Evolutionary conservation across 805 yeast genomes (phyloP).

Genomic region (Kockiozyma suomiensis): DNA sequence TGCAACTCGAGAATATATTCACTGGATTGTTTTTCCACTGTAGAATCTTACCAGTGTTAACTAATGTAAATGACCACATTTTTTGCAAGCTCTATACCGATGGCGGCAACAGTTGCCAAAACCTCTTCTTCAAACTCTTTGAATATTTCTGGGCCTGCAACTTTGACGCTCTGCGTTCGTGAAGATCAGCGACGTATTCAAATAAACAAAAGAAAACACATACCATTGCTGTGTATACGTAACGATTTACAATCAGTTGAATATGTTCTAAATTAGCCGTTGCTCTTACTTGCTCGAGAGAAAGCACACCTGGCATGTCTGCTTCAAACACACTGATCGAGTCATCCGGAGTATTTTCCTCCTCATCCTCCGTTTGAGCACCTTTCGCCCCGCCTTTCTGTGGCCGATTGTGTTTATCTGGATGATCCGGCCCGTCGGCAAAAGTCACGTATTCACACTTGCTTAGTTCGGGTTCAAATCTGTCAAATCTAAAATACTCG

Average conservation of each 20-base stretch:
- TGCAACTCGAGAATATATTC: too few species aligned
- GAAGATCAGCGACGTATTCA: background rate
- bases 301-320: slow-evolving; percentile 19
- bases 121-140: background rate
- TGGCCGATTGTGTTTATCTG: background rate
- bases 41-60: background rate
- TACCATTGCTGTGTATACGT: background rate
- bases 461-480: slow-evolving; percentile 20
- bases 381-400: background rate
- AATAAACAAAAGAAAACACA: background rate
- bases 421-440: background rate
- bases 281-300: background rate
- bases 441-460: slow-evolving; percentile 29
- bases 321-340: slow-evolving; percentile 7
- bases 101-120: slow-evolving; percentile 1
- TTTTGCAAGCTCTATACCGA: background rate
- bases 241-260: background rate
- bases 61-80: background rate
- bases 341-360: slow-evolving; percentile 1
- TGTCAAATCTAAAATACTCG: slow-evolving; percentile 19
- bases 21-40: too few species aligned
- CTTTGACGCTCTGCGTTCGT: background rate
- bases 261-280: background rate
- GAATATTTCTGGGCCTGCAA: background rate
- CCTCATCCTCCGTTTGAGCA: slow-evolving; percentile 9